Base-by-base conservation (phyloP, 2,329 filamentous ascomycete species). In the Thielaviopsis ethacetica region DNA sequence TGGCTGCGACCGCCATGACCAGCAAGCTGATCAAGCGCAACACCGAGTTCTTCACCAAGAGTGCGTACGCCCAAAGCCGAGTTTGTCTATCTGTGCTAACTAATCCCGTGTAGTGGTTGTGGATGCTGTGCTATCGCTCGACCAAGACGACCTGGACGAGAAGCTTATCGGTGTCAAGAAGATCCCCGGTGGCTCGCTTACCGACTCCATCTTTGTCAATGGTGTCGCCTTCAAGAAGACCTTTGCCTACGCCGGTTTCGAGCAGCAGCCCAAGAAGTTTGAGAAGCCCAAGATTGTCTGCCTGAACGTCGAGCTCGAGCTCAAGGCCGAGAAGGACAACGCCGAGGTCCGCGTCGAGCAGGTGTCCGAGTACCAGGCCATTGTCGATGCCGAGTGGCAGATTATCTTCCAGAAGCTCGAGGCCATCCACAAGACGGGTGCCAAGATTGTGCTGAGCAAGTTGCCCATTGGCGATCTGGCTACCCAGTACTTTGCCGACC, bases 321-420 rank as follows among this genome's bases (percentile, higher is more conserved):
- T 98, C 66, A 98, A 98, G 83, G 91, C 88, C 63, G 93, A 98
- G 73, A 98, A 96, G 79, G 93, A 98, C 76, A 98, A 98, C 68
- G 93, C 93, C 61, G 93, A 98, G 76, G 90, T 98, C 63, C 85
- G 93, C 61, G 91, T 98, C 61, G 93, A 97, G 74, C 91, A 97
- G 73, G 93, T 98, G 57, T 95, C 91, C 21, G 93, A 98, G 75
- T 98, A 98, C 76, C 93, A 98, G 75, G 93, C 93, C 63, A 96
- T 98, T 66, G 93, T 98, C 69, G 93, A 98, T 69, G 93, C 93
- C 30, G 93, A 98, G 74, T 98, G 93, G 93, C 90, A 96, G 73
- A 98, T 98, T 70, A 98, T 98, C 72, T 97, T 86, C 82, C 91
- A 96, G 78, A 98, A 98, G 80, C 87, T 98, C 71, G 93, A 98